phyloP scores from a whole-genome alignment of 2,329 filamentous ascomycete genomes.

The Beauveria scarabaeidicola region DNA sequence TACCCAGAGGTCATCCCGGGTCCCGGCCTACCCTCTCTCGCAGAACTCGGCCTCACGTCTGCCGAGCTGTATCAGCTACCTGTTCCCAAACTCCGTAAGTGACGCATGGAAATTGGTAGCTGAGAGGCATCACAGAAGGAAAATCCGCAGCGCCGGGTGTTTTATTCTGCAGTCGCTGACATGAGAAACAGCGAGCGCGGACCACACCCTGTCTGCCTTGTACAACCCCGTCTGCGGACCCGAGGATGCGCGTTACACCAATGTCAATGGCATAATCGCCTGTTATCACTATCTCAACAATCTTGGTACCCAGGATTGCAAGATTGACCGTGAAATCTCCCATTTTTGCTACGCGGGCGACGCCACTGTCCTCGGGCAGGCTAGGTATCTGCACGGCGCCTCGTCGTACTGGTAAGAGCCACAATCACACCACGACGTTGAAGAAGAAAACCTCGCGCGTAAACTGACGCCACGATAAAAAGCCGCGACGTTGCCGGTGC shows the following conservation, averaged over 20 bases:
- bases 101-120: no score
- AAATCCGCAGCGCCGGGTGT: no score
- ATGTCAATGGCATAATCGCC: neutral
- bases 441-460: no score
- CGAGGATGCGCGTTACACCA: neutral
- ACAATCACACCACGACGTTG: no score
- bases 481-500: neutral
- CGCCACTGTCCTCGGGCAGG: neutral
- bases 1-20: neutral
- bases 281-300: neutral
- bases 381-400: neutral
- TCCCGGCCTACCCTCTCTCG: neutral
- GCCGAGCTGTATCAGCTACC: neutral
- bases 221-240: neutral
- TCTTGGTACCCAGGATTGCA: neutral
- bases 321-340: neutral
- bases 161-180: neutral
- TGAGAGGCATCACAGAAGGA: no score
- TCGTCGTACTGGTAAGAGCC: neutral
- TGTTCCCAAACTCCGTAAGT: neutral
- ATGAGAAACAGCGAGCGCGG: neutral
- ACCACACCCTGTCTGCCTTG: neutral
- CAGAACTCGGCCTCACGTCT: neutral
- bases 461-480: no score
- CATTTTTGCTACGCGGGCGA: neutral